These are phyloP conservation scores for Hypericum androsaemum DNA, from an alignment of 345 rosid species.

Conservation along the genomic window DNA sequence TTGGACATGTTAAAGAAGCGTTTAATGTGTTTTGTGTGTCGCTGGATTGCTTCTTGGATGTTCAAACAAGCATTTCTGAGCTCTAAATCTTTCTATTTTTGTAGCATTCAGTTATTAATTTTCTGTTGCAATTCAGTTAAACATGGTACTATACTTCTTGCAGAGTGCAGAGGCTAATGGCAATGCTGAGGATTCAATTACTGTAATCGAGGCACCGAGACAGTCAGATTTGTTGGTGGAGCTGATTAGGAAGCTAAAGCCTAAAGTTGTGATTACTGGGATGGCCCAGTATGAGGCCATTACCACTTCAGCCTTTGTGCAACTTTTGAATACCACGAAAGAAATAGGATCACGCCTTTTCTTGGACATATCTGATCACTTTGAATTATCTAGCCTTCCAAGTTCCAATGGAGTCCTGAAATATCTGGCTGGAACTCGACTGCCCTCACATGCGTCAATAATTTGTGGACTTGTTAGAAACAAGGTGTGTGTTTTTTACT, in stretches of 20 bases:
- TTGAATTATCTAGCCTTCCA: constrained; percentile 95
- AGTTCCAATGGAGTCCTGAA: constrained; percentile 75
- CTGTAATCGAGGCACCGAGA: constrained; percentile 83
- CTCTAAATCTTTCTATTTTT: no score
- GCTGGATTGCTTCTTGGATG: no score
- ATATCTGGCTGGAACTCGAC: constrained; percentile 58
- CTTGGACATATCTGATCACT: constrained; percentile 86
- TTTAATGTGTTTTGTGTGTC: no score
- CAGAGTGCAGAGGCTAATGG: constrained; percentile 36
- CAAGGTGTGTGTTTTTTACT: constrained; percentile 42
- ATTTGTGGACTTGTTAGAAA: constrained; percentile 87
- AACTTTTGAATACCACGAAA: constrained; percentile 64
- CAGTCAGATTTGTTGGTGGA: constrained; percentile 34
- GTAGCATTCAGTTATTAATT: no score
- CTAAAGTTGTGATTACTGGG: constrained; percentile 82
- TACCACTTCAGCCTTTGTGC: constrained; percentile 84
- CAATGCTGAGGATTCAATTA: constrained; percentile 41
- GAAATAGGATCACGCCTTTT: constrained; percentile 77
- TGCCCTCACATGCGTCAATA: constrained; percentile 81
- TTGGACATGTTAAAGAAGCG: no score
- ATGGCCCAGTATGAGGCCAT: constrained; percentile 80
- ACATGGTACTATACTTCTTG: neutral
- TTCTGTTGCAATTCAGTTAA: no score
- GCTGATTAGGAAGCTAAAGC: constrained; percentile 74
- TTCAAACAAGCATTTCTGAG: no score